Evolutionary conservation across 116 monocot species (phyloP), one percentile per base, ranked within the genome.

Genomic region (Iris pallida): DNA sequence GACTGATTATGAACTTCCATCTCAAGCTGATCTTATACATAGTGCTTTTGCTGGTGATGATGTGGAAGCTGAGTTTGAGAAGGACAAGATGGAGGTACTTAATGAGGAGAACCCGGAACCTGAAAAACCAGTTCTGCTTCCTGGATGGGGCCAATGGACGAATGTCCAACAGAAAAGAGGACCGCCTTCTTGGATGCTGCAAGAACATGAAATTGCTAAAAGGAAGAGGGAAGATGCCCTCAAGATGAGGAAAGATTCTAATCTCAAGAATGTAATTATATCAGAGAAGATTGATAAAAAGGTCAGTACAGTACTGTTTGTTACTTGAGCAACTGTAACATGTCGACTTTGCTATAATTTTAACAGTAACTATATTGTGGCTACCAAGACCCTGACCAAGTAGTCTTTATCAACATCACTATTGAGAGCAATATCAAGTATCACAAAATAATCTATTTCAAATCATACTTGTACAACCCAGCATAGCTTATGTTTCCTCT

Each of bases 111-210:
- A 85, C 66, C 92, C 90, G 64, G 92, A 97, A 80, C 92, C 97
- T 16, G 97, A 97, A 68, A 90, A 92, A 65, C 92, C 92, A 42
- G 81, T 79, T 74, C 42, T 87, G 16, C 77, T 97, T 66, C 97
- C 92, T 65, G 97, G 97, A 15, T 97, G 97, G 97, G 97, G 97
- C 45, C 90, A 97, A 51, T 97, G 97, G 97, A 90, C 90, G 59
- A 57, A 85, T 66, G 69, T 88, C 53, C 97, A 97, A 63, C 65
- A 86, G 67, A 97, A 92, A 74, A 89, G 74, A 78, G 97, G 97
- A 17, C 52, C 81, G 40, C 92, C 97, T 63, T 79, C 85, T 69
- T 89, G 87, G 85, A 90, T 92, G 81, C 15, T 92, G 8, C 74
- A 83, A 74, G 88, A 92, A 76, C 97, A 97, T 74, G 85, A 97